Conservation (phyloP, 2,329 filamentous ascomycete species). For the Didymella sp. region DNA sequence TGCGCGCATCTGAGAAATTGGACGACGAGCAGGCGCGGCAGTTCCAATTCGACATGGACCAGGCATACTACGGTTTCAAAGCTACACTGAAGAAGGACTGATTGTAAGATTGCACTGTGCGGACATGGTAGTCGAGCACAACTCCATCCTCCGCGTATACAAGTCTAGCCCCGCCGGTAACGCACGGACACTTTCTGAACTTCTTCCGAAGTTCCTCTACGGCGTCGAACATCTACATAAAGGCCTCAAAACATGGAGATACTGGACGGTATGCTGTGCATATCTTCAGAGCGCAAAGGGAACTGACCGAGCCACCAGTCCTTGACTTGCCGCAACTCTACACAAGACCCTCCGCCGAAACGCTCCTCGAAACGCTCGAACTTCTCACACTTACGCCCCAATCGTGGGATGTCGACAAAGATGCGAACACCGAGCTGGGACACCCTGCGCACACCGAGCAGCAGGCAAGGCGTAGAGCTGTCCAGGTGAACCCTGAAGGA, state of each 20-base stretch:
- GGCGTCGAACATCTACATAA: background rate
- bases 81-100: slow-evolving; percentile 65
- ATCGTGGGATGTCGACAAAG: slow-evolving; percentile 65
- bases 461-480: background rate
- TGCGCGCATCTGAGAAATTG: slow-evolving; percentile 93
- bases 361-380: slow-evolving; percentile 70
- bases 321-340: slow-evolving; percentile 84
- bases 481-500: slow-evolving; percentile 52
- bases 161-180: slow-evolving; percentile 20
- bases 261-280: slow-evolving; percentile 36
- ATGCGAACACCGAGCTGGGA: slow-evolving; percentile 41
- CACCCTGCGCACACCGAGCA: slow-evolving; percentile 45
- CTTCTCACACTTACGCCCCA: slow-evolving; percentile 71
- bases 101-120: slow-evolving; percentile 3
- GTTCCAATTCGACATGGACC: slow-evolving; percentile 90
- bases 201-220: slow-evolving; percentile 16
- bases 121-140: background rate
- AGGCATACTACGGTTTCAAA: slow-evolving; percentile 94
- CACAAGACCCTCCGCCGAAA: slow-evolving; percentile 71
- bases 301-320: slow-evolving; percentile 53
- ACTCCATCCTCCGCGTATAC: background rate
- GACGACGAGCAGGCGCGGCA: slow-evolving; percentile 87
- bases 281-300: background rate
- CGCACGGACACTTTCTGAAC: slow-evolving; percentile 28
- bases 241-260: slow-evolving; percentile 31